A percentile compares a stretch with the other conserved stretches of the same genome.
Evolutionary conservation across 2,329 filamentous ascomycete genomes (phyloP).

Genomic region (Microsporum audouinii): DNA sequence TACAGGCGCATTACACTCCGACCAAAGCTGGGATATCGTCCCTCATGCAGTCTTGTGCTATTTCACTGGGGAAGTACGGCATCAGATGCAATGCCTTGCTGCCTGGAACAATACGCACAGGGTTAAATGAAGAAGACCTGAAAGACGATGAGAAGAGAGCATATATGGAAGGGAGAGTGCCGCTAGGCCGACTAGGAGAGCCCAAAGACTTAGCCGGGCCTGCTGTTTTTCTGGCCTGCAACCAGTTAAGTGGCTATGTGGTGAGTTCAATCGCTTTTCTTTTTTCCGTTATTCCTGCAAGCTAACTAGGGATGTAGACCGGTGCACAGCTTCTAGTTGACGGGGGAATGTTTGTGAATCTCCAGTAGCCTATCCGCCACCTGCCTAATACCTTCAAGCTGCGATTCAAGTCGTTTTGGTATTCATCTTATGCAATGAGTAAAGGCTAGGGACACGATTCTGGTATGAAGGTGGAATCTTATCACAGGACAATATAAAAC

Average conservation of each 20-base stretch:
- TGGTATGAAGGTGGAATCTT: too few relatives aligned
- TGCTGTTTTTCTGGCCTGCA: constrained; percentile 72
- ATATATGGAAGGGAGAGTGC: constrained; percentile 75
- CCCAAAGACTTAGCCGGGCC: constrained; percentile 69
- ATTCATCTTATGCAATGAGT: too few relatives aligned
- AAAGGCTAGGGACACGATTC: too few relatives aligned
- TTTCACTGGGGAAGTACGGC: constrained; percentile 61
- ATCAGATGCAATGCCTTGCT: constrained; percentile 77
- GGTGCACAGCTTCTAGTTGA: constrained; percentile 78
- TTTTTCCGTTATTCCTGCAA: neutral
- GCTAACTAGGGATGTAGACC: constrained; percentile 34
- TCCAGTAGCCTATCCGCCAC: constrained; percentile 47
- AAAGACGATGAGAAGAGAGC: constrained; percentile 57
- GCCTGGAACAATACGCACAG: constrained; percentile 72
- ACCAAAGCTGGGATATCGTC: constrained; percentile 74
- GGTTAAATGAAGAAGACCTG: constrained; percentile 73
- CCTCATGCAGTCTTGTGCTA: constrained; percentile 73
- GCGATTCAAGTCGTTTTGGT: too few relatives aligned
- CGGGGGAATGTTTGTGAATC: constrained; percentile 78
- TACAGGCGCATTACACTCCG: constrained; percentile 76
- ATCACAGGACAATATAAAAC: too few relatives aligned
- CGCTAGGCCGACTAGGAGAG: constrained; percentile 60
- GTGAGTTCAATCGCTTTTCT: constrained; percentile 22
- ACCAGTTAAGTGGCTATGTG: constrained; percentile 67
- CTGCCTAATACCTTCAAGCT: too few relatives aligned